Conservation (phyloP, 73 alveolate genomes). For the Paraurostyla sp. region DNA sequence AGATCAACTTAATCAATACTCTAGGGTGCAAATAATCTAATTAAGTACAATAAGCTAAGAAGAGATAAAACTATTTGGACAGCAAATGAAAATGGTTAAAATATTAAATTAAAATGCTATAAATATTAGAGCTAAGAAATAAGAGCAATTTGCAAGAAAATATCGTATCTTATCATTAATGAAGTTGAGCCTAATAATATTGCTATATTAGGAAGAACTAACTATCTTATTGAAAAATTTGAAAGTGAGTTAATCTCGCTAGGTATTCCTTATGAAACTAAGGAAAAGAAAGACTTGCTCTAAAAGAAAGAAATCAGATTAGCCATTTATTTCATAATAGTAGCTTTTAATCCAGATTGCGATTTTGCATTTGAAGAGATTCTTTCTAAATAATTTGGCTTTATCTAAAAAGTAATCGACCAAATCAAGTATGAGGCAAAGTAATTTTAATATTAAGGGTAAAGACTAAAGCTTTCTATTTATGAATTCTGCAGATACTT, state of each 20-base stretch:
- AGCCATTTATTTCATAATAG: slow-evolving; percentile 58
- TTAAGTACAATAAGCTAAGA: slow-evolving; percentile 60
- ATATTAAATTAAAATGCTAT: background rate
- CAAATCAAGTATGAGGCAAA: background rate
- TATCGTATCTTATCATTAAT: slow-evolving; percentile 46
- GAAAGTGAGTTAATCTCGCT: slow-evolving; percentile 54
- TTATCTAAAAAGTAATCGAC: background rate
- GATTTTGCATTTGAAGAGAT: slow-evolving; percentile 36
- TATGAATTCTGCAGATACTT: too few species aligned
- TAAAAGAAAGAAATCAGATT: slow-evolving; percentile 44
- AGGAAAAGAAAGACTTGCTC: slow-evolving; percentile 53
- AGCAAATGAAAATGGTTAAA: background rate
- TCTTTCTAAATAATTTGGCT: background rate
- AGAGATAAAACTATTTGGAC: slow-evolving; percentile 43
- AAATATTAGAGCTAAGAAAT: slow-evolving; percentile 46
- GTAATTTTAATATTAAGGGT: too few species aligned
- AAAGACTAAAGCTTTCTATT: too few species aligned
- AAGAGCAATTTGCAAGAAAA: slow-evolving; percentile 31
- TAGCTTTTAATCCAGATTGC: slow-evolving; percentile 40
- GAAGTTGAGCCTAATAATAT: slow-evolving; percentile 70
- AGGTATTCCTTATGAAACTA: slow-evolving; percentile 67
- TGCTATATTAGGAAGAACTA: slow-evolving; percentile 76
- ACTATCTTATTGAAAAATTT: slow-evolving; percentile 41
- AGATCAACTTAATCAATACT: slow-evolving; percentile 78
- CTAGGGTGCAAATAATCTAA: slow-evolving; percentile 65